Percentiles rank a stretch among this genome's conserved stretches.
phyloP scores from a whole-genome alignment of 2,329 filamentous ascomycete species.

The Calonectria hawksworthii region DNA sequence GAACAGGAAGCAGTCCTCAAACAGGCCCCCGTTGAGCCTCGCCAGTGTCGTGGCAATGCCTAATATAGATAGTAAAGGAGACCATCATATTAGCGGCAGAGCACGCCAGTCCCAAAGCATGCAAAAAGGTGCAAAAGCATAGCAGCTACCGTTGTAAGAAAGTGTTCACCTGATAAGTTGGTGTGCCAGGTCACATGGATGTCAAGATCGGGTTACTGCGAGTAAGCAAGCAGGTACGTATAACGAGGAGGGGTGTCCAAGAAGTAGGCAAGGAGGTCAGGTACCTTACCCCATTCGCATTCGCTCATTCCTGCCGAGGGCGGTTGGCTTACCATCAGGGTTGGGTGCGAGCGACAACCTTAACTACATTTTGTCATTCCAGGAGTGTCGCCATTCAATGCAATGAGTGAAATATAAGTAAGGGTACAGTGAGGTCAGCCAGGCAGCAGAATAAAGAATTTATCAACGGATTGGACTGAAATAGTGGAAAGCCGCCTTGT shows the following conservation, averaged over 20 bases:
- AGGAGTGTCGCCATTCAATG: not conserved
- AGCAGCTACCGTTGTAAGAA: slow-evolving; percentile 4
- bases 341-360: not conserved
- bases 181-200: slow-evolving; percentile 36
- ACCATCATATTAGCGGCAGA: not conserved
- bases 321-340: slow-evolving; percentile 15
- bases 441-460: not conserved
- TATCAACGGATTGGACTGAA: not conserved
- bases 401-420: not conserved
- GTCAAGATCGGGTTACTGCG: slow-evolving; percentile 23
- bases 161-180: slow-evolving; percentile 18
- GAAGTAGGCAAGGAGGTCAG: not conserved
- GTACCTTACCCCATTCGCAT: not conserved
- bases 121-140: not conserved
- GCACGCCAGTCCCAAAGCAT: slow-evolving; percentile 4
- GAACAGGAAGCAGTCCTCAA: not conserved
- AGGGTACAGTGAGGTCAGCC: not conserved
- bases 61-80: not conserved
- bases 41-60: not conserved
- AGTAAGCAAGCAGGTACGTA: slow-evolving; percentile 13
- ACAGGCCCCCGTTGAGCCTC: not conserved
- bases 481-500: not conserved
- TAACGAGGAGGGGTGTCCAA: not conserved
- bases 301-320: not conserved
- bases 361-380: not conserved